Evolutionary conservation across 2,329 filamentous ascomycete species (phyloP).

Genomic region (Ophioceras dolichostomum): DNA sequence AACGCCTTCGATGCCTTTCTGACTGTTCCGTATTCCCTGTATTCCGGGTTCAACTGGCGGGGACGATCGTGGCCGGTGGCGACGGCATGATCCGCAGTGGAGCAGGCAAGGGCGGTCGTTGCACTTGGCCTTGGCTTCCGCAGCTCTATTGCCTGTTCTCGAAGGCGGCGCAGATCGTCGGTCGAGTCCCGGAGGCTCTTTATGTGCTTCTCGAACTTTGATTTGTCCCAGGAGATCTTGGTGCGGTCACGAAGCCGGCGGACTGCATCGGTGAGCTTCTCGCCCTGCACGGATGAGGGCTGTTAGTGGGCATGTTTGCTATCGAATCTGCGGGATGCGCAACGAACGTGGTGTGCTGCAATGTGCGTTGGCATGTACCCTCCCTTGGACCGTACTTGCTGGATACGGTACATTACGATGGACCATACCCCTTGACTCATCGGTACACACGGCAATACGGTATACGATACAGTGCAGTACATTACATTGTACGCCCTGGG

Average conservation of each 20-base stretch:
- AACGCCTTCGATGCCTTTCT: constrained; percentile 3
- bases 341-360: no score
- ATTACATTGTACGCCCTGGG: no score
- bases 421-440: no score
- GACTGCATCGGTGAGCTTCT: constrained; percentile 2
- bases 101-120: no score
- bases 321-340: no score
- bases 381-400: no score
- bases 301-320: neutral
- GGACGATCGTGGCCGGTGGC: no score
- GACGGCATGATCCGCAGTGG: neutral
- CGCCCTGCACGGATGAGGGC: neutral
- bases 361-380: no score
- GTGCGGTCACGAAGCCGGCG: neutral
- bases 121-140: no score
- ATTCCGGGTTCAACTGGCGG: neutral
- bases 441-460: no score
- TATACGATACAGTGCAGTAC: no score
- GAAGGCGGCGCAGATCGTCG: neutral
- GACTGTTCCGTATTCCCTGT: constrained; percentile 1
- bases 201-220: neutral
- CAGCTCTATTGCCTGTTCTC: neutral
- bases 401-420: no score
- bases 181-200: neutral
- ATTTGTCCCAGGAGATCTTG: constrained; percentile 2